phyloP scores from a whole-genome alignment of 768 basidiomycete genomes.

The Tephrocybe sp. region DNA sequence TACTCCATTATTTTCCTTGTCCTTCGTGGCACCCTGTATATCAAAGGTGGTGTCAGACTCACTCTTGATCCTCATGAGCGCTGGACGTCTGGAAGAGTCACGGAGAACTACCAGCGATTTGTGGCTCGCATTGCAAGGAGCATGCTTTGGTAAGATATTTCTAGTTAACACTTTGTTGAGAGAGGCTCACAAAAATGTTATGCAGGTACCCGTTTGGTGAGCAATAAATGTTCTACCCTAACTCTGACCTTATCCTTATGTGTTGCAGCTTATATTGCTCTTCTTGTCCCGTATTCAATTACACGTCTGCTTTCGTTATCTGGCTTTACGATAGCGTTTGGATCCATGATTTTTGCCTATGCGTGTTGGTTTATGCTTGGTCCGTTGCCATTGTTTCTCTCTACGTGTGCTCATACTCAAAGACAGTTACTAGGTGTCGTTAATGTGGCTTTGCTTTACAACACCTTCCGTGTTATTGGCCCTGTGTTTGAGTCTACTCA shows the following conservation, averaged over 20 bases:
- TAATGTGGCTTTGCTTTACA: slow-evolving; percentile 65
- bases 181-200: slow-evolving; percentile 7
- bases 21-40: slow-evolving; percentile 52
- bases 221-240: slow-evolving; percentile 11
- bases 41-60: slow-evolving; percentile 50
- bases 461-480: slow-evolving; percentile 61
- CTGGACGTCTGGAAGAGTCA: slow-evolving; percentile 32
- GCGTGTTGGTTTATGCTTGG: slow-evolving; percentile 54
- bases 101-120: slow-evolving; percentile 57
- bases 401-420: background rate
- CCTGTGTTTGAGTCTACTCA: slow-evolving; percentile 44
- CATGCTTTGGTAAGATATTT: slow-evolving; percentile 63
- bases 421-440: slow-evolving; percentile 46
- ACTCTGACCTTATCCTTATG: slow-evolving; percentile 3
- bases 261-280: slow-evolving; percentile 51
- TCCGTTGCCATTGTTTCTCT: slow-evolving; percentile 24
- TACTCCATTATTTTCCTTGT: slow-evolving; percentile 63
- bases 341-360: slow-evolving; percentile 40
- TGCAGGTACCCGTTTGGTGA: slow-evolving; percentile 59
- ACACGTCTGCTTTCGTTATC: slow-evolving; percentile 46
- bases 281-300: slow-evolving; percentile 58
- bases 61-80: slow-evolving; percentile 44
- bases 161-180: background rate
- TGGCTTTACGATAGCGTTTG: slow-evolving; percentile 45
- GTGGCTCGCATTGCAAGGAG: slow-evolving; percentile 58